Base-by-base conservation (phyloP, 1,139 yeast species). In the Taphrina confusa region DNA sequence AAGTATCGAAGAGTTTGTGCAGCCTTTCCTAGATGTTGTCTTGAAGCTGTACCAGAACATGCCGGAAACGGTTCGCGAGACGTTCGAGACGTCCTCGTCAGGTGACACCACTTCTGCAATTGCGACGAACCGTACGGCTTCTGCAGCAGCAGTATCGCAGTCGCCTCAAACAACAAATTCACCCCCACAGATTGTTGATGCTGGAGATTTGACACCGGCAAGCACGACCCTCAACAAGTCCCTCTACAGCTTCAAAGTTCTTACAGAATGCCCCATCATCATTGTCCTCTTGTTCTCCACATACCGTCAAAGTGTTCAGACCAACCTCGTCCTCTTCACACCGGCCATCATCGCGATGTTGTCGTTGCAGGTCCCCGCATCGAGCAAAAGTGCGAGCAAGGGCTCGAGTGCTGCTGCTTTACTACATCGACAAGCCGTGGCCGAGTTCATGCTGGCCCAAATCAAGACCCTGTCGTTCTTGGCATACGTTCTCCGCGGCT, bases 211-310 rank as follows among this genome's bases (percentile, higher is more conserved):
- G 47, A 75, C 78, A 28, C 72, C 75, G 67, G 73, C 80, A 6
- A 22, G 25, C 22, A 27, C 33, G 1, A 70, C 70, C 6, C 68
- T 76, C 61, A 77, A 76, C 60, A 80, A 79, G 65, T 85, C 94
- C 11, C 81, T 87, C 80, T 78, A 73, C 68, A 90, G 97, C 1
- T 92, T 92, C 77, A 91, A 90, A 70, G 89, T 94, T 9, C 79
- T 92, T 62, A 90, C 97, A 0, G 99, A 94, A 72, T 91, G 97
- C 70, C 99, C 99, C 4, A 91, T 94, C 42, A 91, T 96, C 8
- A 87, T 94, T 82, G 98, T 94, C 1, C 82, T 96, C 5, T 77
- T 94, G 59, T 89, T 88, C 68, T 87, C 96, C 1, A 84, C 96
- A 0, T 91, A 91, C 74, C 88, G 89, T 70, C 82, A 82, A 46